A percentile compares a stretch with the other conserved stretches of the same genome.
Evolutionary conservation across 495 filamentous ascomycete species (phyloP).

Genomic region (Venustampulla echinocandica): DNA sequence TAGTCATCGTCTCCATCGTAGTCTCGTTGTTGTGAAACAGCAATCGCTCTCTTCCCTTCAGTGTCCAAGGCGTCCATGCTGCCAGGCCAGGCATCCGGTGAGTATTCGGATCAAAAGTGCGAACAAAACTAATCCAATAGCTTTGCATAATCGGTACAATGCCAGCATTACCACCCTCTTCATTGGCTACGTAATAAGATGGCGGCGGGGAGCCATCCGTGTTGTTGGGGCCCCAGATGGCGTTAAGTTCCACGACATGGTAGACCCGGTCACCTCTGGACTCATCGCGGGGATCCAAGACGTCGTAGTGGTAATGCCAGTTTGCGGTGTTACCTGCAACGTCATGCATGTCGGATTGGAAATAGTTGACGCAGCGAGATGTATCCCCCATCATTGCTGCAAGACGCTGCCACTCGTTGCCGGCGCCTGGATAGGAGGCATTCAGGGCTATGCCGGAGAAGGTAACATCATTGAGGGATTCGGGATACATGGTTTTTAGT

Average conservation of each 20-base stretch:
- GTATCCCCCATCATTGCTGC: background rate
- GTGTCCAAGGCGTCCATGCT: conserved; percentile 31
- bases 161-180: conserved; percentile 28
- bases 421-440: conserved; percentile 5
- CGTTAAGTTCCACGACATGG: conserved; percentile 55
- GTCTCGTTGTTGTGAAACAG: conserved; percentile 7
- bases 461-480: conserved; percentile 6
- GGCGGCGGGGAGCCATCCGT: conserved; percentile 27
- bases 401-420: conserved; percentile 5
- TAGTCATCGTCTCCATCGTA: conserved; percentile 10
- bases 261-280: conserved; percentile 45
- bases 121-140: conserved; percentile 62
- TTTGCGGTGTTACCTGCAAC: conserved; percentile 27
- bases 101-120: conserved; percentile 52
- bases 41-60: background rate
- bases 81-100: conserved; percentile 32
- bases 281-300: conserved; percentile 42
- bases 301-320: conserved; percentile 57
- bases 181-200: conserved; percentile 42
- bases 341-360: conserved; percentile 6
- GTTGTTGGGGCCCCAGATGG: conserved; percentile 46
- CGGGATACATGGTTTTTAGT: conserved; percentile 4
- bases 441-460: conserved; percentile 4
- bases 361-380: conserved; percentile 2
- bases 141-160: conserved; percentile 43